Evolutionary conservation across 169 alveolate species (phyloP).

Genomic region (Theileria equi): DNA sequence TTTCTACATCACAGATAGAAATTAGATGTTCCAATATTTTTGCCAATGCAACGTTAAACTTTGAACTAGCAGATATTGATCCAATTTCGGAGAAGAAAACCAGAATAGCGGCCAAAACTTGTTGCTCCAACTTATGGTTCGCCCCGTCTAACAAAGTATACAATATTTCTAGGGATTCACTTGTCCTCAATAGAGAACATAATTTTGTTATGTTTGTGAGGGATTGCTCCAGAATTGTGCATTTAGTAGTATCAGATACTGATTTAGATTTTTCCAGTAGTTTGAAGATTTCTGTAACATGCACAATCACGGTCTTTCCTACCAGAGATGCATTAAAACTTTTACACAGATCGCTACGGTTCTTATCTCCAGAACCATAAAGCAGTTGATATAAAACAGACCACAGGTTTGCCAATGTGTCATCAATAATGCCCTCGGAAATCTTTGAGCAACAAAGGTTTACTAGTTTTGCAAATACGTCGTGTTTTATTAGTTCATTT

Average conservation of each 20-base stretch:
- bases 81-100: constrained; percentile 14
- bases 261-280: background rate
- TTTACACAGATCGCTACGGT: background rate
- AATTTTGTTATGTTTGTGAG: constrained; percentile 2
- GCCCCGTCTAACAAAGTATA: constrained; percentile 4
- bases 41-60: constrained; percentile 8
- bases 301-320: background rate
- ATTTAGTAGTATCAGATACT: background rate
- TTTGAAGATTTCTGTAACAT: background rate
- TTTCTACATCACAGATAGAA: constrained; percentile 18
- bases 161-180: constrained; percentile 19
- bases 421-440: background rate
- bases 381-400: constrained; percentile 12
- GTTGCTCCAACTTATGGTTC: background rate
- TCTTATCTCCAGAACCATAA: constrained; percentile 1
- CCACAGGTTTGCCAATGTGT: constrained; percentile 14
- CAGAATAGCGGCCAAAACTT: constrained; percentile 3
- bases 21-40: constrained; percentile 21
- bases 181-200: background rate
- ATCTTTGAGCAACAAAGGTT: constrained; percentile 1
- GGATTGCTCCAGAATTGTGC: too few relatives aligned
- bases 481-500: background rate
- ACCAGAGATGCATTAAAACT: background rate
- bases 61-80: background rate
- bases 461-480: constrained; percentile 19